Evolutionary conservation across 352 stramenopile species (phyloP), one percentile per base, ranked within the genome.

Genomic region (Thraustochytrium striatum): DNA sequence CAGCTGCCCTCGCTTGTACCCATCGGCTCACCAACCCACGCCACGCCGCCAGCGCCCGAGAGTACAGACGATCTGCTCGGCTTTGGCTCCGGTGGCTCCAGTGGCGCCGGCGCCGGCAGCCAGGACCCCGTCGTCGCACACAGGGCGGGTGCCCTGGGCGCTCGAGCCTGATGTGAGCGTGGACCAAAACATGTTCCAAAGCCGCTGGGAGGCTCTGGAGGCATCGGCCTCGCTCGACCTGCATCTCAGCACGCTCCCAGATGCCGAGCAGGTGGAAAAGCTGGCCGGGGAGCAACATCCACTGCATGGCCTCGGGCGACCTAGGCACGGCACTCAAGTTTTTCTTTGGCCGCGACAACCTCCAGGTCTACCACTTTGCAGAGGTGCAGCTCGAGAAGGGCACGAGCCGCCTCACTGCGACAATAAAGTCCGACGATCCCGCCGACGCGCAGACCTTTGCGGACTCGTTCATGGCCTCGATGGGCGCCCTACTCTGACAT

Each of bases 301-400:
- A 75, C 50, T 75, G 65, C 41, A 75, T 75, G 65, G 65, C 65
- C 11, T 75, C 65, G 1, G 65, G 65, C 36, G 65, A 75, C 36
- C 65, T 75, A 19, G 65, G 65, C 32, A 19, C 61, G 61, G 65
- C 65, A 8, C 65, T 75, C 44, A 75, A 75, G 52, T 75, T 75
- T 25, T 75, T 62, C 65, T 75, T 75, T 32, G 65, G 65, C 19
- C 65, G 65, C 43, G 65, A 75, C 50, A 13, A 16, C 7, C 13
- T 28, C 25, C n/a, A 58, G 16, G 52, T 75, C 11, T 39, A 55
- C n/a, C 65, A 75, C 25, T 30, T 75, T 3, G 65, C 65, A 1
- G 65, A 75, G 47, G 65, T 75, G n/a, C 65, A 75, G 50, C 65
- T 75, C 30, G 65, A 75, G 11, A 75, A 75, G 50, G 25, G 30